Percentiles rank a stretch among this genome's conserved stretches.
phyloP scores from a whole-genome alignment of 2,329 filamentous ascomycete genomes.

The Fusarium citri region DNA sequence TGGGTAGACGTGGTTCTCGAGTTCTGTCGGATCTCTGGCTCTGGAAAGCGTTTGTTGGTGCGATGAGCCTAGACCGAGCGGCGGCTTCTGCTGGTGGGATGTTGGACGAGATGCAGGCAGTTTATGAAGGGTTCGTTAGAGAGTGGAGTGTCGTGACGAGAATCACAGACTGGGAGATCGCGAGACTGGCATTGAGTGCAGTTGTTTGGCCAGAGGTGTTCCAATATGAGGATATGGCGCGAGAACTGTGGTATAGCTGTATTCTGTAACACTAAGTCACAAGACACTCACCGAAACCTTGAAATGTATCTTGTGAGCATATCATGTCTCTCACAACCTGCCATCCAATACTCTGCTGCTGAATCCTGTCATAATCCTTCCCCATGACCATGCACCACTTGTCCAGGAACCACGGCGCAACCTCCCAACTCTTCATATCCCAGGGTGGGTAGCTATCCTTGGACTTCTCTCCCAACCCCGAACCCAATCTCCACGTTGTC shows the following conservation, averaged over 20 bases:
- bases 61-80: slow-evolving; percentile 25
- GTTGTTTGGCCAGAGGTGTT: slow-evolving; percentile 24
- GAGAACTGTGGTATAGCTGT: slow-evolving; percentile 17
- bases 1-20: background rate
- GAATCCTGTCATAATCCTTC: slow-evolving; percentile 30
- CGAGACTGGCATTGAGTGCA: background rate
- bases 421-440: slow-evolving; percentile 47
- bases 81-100: background rate
- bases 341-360: slow-evolving; percentile 42
- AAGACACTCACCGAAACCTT: background rate
- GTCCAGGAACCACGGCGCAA: slow-evolving; percentile 45
- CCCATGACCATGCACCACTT: slow-evolving; percentile 44
- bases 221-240: background rate
- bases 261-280: background rate
- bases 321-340: slow-evolving; percentile 33
- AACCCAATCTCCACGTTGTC: slow-evolving; percentile 27
- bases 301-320: background rate
- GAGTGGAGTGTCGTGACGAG: slow-evolving; percentile 22
- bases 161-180: slow-evolving; percentile 3
- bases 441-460: slow-evolving; percentile 39
- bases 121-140: slow-evolving; percentile 5
- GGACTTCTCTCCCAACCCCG: background rate
- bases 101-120: background rate
- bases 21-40: slow-evolving; percentile 22
- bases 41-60: slow-evolving; percentile 39